Conservation (phyloP, 257 asterid genomes). For the Gentiana dahurica region DNA sequence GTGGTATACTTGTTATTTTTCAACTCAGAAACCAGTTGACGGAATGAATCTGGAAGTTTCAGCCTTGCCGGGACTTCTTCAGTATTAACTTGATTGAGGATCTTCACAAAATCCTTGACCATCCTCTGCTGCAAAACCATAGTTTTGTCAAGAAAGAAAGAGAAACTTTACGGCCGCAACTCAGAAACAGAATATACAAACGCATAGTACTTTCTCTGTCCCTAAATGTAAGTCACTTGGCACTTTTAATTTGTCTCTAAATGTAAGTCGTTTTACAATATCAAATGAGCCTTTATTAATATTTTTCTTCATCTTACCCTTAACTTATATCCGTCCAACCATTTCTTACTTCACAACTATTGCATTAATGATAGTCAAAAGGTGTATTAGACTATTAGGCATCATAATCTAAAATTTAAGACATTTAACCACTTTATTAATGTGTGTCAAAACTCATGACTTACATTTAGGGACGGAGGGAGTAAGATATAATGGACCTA, state of each 20-base stretch:
- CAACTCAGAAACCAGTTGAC: constrained; percentile 83
- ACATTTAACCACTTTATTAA: too few species aligned
- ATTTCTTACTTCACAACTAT: too few species aligned
- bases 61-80: constrained; percentile 72
- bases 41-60: constrained; percentile 78
- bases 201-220: neutral
- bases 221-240: too few species aligned
- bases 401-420: too few species aligned
- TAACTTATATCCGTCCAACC: too few species aligned
- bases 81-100: constrained; percentile 79
- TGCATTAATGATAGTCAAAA: too few species aligned
- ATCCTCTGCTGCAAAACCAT: constrained; percentile 51
- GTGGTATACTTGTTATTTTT: constrained; percentile 64
- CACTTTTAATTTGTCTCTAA: too few species aligned
- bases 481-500: constrained; percentile 1
- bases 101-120: constrained; percentile 74
- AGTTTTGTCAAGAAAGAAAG: neutral
- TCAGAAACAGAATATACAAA: constrained; percentile 5
- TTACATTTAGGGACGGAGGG: neutral
- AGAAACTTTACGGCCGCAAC: neutral
- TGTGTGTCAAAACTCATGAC: too few species aligned
- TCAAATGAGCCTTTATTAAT: too few species aligned
- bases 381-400: too few species aligned
- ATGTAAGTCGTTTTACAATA: too few species aligned
- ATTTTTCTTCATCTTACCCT: too few species aligned